Evolutionary conservation across 2,329 filamentous ascomycete genomes (phyloP).

Genomic region (Venturia oleaginea): DNA sequence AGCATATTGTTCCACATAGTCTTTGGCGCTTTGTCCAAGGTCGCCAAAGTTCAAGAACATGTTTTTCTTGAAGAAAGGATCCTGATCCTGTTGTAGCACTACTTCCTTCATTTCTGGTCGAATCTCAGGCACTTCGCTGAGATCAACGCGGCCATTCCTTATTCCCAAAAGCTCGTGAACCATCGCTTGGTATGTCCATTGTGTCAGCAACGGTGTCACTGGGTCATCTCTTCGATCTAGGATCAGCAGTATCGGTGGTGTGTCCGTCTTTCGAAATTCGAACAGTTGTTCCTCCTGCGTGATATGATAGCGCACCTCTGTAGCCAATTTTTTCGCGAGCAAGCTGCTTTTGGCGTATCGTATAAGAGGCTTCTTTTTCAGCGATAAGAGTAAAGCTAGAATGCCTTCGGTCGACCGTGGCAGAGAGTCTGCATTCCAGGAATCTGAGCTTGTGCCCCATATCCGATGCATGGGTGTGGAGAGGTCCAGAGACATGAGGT

Average conservation of each 20-base stretch:
- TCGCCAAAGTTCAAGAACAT: constrained; percentile 99
- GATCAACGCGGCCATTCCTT: constrained; percentile 84
- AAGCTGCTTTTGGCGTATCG: constrained; percentile 87
- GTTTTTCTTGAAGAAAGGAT: constrained; percentile 98
- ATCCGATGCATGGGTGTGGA: constrained; percentile 63
- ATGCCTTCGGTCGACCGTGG: constrained; percentile 82
- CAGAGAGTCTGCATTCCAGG: constrained; percentile 84
- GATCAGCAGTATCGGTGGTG: constrained; percentile 82
- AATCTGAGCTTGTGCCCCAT: constrained; percentile 73
- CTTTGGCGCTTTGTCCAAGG: constrained; percentile 90
- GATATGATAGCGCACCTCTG: constrained; percentile 84
- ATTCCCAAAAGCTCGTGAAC: constrained; percentile 94
- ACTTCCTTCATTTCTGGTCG: constrained; percentile 86
- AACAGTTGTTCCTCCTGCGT: constrained; percentile 95
- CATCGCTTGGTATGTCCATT: constrained; percentile 99
- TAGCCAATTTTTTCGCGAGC: constrained; percentile 84
- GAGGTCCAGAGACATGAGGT: constrained; percentile 75
- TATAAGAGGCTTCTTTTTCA: constrained; percentile 96
- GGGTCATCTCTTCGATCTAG: constrained; percentile 90
- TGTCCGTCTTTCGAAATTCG: constrained; percentile 91
- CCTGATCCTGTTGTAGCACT: constrained; percentile 90
- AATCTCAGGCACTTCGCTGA: constrained; percentile 75
- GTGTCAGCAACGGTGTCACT: constrained; percentile 84
- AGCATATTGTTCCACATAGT: constrained; percentile 98
- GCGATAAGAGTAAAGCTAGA: constrained; percentile 69